Conservation (phyloP, 2,329 filamentous ascomycete species). For the Fusarium verticillioides region DNA sequence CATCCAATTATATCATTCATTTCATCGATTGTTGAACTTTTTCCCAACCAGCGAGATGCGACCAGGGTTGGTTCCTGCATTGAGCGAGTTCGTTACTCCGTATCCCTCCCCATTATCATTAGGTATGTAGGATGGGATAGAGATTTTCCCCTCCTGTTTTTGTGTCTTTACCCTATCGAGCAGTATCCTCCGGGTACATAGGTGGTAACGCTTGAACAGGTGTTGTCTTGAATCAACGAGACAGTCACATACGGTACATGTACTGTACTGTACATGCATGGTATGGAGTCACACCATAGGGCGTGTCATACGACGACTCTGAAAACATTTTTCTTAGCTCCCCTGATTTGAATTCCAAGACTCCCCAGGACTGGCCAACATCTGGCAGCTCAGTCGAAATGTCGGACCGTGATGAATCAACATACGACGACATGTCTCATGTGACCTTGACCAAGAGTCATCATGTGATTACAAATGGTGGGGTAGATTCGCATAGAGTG, state of each 20-base stretch:
- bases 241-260: constrained; percentile 1
- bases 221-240: constrained; percentile 9
- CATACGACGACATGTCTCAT: constrained; percentile 34
- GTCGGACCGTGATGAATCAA: constrained; percentile 15
- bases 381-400: constrained; percentile 8
- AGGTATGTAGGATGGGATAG: constrained; percentile 2
- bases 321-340: constrained; percentile 15
- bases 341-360: constrained; percentile 8
- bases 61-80: constrained; percentile 33
- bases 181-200: constrained; percentile 6
- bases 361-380: neutral
- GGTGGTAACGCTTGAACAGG: constrained; percentile 11
- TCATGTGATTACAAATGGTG: constrained; percentile 43
- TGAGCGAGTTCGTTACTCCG: constrained; percentile 8
- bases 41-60: constrained; percentile 8
- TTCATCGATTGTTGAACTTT: constrained; percentile 6
- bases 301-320: constrained; percentile 38
- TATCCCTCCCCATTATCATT: neutral
- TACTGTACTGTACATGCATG: constrained; percentile 11
- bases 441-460: constrained; percentile 23
- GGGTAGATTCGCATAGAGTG: constrained; percentile 30
- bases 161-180: constrained; percentile 17
- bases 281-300: constrained; percentile 39
- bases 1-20: constrained; percentile 22
- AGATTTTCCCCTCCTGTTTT: constrained; percentile 13